Evolutionary conservation across 2,329 filamentous ascomycete genomes (phyloP).

Genomic region (Zymoseptoria tritici): DNA sequence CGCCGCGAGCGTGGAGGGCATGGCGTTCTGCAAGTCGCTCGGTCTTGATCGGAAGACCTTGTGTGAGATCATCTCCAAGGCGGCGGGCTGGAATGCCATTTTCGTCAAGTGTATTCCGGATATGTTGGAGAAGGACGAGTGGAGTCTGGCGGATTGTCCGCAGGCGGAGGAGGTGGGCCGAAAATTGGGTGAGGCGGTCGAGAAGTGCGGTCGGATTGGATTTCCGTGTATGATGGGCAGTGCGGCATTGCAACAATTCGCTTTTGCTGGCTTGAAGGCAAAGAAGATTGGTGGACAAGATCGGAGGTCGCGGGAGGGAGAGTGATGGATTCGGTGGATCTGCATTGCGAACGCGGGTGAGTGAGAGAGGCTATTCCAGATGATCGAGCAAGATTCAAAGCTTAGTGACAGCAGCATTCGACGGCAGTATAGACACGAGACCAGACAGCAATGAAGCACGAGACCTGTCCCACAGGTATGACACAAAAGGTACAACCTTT

Average conservation of each 20-base stretch:
- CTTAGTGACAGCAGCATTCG: not conserved
- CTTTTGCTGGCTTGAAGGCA: constrained; percentile 22
- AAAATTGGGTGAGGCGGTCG: constrained; percentile 36
- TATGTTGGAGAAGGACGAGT: constrained; percentile 30
- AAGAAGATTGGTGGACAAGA: constrained; percentile 18
- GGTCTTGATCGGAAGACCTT: constrained; percentile 40
- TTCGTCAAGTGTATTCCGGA: constrained; percentile 34
- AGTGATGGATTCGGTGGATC: not conserved
- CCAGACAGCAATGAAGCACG: not conserved
- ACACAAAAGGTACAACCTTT: not conserved
- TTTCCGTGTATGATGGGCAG: constrained; percentile 32
- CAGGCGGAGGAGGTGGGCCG: constrained; percentile 32
- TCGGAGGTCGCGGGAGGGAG: constrained; percentile 1
- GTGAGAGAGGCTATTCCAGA: not conserved
- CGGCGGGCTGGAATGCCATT: constrained; percentile 40
- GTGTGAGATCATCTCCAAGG: constrained; percentile 41
- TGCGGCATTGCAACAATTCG: constrained; percentile 29
- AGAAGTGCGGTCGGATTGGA: constrained; percentile 29
- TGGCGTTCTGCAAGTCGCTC: constrained; percentile 41
- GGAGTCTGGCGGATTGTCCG: constrained; percentile 30
- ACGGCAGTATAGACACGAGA: not conserved
- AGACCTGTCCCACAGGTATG: not conserved
- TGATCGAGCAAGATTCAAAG: not conserved
- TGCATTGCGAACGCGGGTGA: not conserved
- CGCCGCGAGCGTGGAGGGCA: constrained; percentile 42